Evolutionary conservation across 345 rosid genomes (phyloP), one percentile per base, ranked within the genome.

Genomic region (Turnera subulata): DNA sequence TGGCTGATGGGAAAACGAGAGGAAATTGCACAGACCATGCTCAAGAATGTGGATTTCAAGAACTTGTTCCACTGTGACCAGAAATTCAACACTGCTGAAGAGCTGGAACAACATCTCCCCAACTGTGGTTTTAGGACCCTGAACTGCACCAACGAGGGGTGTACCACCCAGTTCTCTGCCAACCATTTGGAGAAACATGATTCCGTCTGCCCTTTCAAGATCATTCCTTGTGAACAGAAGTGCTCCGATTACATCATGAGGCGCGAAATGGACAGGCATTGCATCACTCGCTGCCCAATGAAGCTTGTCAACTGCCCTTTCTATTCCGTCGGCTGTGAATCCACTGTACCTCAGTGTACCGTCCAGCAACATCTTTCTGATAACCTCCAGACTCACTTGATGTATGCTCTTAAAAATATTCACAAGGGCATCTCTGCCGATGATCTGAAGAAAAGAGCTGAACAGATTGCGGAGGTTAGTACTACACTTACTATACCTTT

Each of bases 251-350:
- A 56, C 59, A 70, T 89, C 54, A 79, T 86, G 94, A 79, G 97
- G 63, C 91, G 84, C 0, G 91, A 79, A 18, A 89, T 89, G 99
- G 97, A 89, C 65, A 67, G 86, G 62, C 99, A 89, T 66, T 89
- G 99, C 69, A 85, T 93, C 24, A 93, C 97, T 4, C 74, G 76
- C 13, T 92, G 97, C 68, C 83, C 82, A 9, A 85, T 89, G 97
- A 93, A 86, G 82, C 85, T 75, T 55, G 84, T 78, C 26, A 87
- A 78, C 54, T 93, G 99, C 70, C 86, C 93, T 40, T 89, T 93
- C 69, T 86, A 69, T 65, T 63, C 76, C 14, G 79, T 82, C 50
- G 97, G 99, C 22, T 93, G 99, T 73, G 71, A 74, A 47, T 68
- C 82, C 55, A 63, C 75, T 22, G 33, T 85, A 24, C 85, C 86